Conservation (phyloP, 2,329 filamentous ascomycete species). For the Hypoxylon sp. region DNA sequence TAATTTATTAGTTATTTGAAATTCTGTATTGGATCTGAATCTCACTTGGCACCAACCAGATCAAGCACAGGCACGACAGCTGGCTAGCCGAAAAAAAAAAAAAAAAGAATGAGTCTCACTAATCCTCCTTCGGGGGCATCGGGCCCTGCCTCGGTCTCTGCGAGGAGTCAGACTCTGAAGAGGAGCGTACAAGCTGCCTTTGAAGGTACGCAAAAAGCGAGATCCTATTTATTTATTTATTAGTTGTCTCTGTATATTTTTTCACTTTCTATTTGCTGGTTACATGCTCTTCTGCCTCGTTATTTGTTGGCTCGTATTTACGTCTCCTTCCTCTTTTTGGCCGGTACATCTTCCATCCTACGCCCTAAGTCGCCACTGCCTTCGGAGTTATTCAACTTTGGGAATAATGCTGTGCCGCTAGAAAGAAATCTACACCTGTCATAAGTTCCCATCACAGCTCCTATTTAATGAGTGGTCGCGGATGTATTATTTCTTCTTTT, state of each 20-base stretch:
- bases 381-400: constrained; percentile 31
- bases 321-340: constrained; percentile 23
- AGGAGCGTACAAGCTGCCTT: constrained; percentile 68
- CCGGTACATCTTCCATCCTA: constrained; percentile 13
- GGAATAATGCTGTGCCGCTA: constrained; percentile 30
- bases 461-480: too few species aligned
- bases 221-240: constrained; percentile 24
- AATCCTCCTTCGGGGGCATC: constrained; percentile 62
- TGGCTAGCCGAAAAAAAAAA: neutral
- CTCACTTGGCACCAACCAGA: too few species aligned
- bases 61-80: constrained; percentile 17
- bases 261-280: constrained; percentile 22
- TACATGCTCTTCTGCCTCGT: neutral
- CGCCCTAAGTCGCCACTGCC: constrained; percentile 13
- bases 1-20: too few species aligned
- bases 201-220: constrained; percentile 59
- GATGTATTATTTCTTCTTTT: neutral
- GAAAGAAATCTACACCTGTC: constrained; percentile 15
- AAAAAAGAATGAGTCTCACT: constrained; percentile 58
- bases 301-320: constrained; percentile 6
- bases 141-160: constrained; percentile 57
- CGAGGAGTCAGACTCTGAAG: constrained; percentile 60
- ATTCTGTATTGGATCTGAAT: constrained; percentile 15
- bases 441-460: constrained; percentile 5
- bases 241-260: constrained; percentile 14